These are phyloP conservation scores for Ulota crispa DNA, from an alignment of 225 moss, liverwort and hornwort species.

Conservation along the genomic window DNA sequence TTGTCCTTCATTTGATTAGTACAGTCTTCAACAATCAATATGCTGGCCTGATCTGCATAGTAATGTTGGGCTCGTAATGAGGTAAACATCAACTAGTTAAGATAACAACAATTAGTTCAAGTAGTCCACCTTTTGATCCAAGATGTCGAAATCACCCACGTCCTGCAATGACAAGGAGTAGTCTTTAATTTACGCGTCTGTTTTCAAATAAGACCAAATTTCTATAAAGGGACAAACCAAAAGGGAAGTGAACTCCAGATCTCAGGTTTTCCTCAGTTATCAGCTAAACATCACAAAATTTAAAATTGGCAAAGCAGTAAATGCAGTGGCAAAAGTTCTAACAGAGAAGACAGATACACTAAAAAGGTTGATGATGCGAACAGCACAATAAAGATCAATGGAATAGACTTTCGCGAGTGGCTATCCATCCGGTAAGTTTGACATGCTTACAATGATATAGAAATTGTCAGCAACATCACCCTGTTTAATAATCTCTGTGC, in stretches of 20 bases:
- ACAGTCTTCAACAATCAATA: background rate
- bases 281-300: background rate
- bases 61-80: background rate
- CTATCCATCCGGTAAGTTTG: background rate
- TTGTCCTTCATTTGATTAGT: slow-evolving; percentile 2
- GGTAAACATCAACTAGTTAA: background rate
- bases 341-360: background rate
- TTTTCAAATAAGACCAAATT: background rate
- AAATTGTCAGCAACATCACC: slow-evolving; percentile 92
- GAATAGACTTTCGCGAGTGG: background rate
- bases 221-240: background rate
- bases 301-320: background rate
- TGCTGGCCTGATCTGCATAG: background rate
- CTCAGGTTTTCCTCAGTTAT: background rate
- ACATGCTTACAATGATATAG: slow-evolving; percentile 83
- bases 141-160: slow-evolving; percentile 87
- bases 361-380: slow-evolving; percentile 6
- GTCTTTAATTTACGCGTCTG: background rate
- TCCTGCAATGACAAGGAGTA: slow-evolving; percentile 48
- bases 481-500: slow-evolving; percentile 76
- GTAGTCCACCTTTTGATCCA: slow-evolving; percentile 70
- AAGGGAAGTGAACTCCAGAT: background rate
- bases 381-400: background rate
- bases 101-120: slow-evolving; percentile 16
- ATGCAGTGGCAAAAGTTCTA: background rate